A percentile compares a stretch with the other conserved stretches of the same genome.
Evolutionary conservation across 768 basidiomycete species (phyloP).

Genomic region (Imleria badia): DNA sequence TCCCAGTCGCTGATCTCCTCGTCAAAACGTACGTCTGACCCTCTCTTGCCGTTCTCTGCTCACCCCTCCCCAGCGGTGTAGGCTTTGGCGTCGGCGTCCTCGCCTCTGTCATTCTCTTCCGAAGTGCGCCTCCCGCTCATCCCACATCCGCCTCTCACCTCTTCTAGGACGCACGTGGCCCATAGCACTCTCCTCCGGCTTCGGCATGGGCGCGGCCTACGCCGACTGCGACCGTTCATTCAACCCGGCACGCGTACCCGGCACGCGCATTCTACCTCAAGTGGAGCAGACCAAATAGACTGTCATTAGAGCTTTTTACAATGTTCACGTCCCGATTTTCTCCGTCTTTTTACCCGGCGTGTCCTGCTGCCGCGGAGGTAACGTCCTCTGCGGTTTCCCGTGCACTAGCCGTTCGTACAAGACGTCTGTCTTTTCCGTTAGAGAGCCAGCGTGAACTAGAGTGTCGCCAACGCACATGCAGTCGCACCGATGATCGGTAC

Average conservation of each 20-base stretch:
- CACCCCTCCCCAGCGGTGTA: constrained; percentile 57
- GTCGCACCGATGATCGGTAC: constrained; percentile 65
- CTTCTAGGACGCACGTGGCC: constrained; percentile 86
- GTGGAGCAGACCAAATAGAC: constrained; percentile 25
- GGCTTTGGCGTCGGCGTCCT: constrained; percentile 89
- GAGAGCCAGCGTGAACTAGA: not conserved
- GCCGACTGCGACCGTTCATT: constrained; percentile 92
- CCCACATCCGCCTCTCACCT: constrained; percentile 3
- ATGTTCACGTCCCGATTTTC: constrained; percentile 15
- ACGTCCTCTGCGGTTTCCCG: constrained; percentile 45
- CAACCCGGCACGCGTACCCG: constrained; percentile 87
- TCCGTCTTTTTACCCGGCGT: constrained; percentile 6
- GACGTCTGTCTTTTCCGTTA: constrained; percentile 44
- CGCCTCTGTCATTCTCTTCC: constrained; percentile 87
- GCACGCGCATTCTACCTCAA: constrained; percentile 66
- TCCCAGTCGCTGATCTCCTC: constrained; percentile 70
- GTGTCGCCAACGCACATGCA: constrained; percentile 48
- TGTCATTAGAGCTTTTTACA: not conserved
- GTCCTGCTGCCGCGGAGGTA: constrained; percentile 28
- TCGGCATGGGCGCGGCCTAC: constrained; percentile 84
- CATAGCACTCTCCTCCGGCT: constrained; percentile 81
- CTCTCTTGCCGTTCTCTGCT: not conserved
- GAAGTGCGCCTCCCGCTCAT: constrained; percentile 55
- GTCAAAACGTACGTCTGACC: constrained; percentile 72
- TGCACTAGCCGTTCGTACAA: constrained; percentile 64